Conservation (phyloP, 2,329 filamentous ascomycete genomes). For the Hirsutella thompsonii region DNA sequence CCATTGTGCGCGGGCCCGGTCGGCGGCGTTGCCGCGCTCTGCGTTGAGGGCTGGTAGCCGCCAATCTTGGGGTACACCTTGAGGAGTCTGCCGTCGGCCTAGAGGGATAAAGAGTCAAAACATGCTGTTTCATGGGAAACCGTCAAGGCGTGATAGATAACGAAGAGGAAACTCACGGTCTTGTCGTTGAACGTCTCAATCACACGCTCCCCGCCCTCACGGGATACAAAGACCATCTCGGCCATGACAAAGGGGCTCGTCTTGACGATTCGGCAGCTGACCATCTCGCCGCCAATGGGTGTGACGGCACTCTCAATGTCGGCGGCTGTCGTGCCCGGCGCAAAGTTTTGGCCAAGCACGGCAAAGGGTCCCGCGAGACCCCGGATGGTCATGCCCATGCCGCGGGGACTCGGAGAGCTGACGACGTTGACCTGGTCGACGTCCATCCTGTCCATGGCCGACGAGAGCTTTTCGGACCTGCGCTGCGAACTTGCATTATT, state of each 20-base stretch:
- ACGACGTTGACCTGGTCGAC: constrained; percentile 24
- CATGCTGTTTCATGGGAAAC: not conserved
- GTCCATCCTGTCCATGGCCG: constrained; percentile 30
- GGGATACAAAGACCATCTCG: constrained; percentile 62
- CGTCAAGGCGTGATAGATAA: too few species aligned
- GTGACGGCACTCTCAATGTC: constrained; percentile 75
- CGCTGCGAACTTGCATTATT: constrained; percentile 14
- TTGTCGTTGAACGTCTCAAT: constrained; percentile 68
- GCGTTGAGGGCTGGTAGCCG: constrained; percentile 17
- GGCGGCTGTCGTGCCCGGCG: constrained; percentile 65
- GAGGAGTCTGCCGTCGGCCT: constrained; percentile 64
- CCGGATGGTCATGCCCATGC: constrained; percentile 51
- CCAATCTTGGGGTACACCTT: constrained; percentile 59
- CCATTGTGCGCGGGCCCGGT: constrained; percentile 7
- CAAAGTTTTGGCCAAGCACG: constrained; percentile 71
- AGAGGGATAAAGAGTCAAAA: not conserved
- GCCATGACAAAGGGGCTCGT: constrained; percentile 60
- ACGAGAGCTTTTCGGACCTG: constrained; percentile 26
- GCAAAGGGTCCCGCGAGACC: constrained; percentile 62
- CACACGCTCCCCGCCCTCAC: constrained; percentile 60
- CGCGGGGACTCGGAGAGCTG: constrained; percentile 6
- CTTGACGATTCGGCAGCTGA: constrained; percentile 55
- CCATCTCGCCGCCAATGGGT: constrained; percentile 57
- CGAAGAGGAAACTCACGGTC: constrained; percentile 52
- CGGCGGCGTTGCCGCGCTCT: constrained; percentile 16